Conservation (phyloP, 2,329 filamentous ascomycete genomes). For the Trichoderma sp. region DNA sequence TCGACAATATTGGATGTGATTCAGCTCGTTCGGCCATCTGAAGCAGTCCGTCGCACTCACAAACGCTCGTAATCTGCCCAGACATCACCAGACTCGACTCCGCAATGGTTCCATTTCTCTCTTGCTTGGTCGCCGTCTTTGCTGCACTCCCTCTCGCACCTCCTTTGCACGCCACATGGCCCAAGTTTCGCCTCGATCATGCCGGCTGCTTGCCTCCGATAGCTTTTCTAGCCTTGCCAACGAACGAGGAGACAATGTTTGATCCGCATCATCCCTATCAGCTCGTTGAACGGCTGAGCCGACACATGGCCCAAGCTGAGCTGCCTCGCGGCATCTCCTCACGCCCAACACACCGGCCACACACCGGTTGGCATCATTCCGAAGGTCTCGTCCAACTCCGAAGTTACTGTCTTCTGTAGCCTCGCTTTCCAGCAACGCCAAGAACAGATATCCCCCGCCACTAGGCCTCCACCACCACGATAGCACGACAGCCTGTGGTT, state of each 20-base stretch:
- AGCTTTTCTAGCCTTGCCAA: neutral
- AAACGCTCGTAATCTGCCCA: neutral
- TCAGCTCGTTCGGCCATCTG: neutral
- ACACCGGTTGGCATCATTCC: neutral
- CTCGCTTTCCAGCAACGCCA: neutral
- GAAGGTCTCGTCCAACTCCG: neutral
- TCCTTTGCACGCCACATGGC: conserved; percentile 5
- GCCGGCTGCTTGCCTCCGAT: neutral
- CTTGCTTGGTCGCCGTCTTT: neutral
- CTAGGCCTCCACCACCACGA: neutral
- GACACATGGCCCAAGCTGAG: neutral
- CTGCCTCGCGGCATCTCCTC: neutral
- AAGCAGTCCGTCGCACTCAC: neutral
- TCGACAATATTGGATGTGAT: neutral
- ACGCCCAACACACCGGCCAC: neutral
- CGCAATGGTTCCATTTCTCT: conserved; percentile 1
- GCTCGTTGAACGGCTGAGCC: conserved; percentile 2
- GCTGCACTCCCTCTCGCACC: neutral
- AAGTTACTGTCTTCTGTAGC: neutral
- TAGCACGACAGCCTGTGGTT: conserved; percentile 16
- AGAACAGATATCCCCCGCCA: neutral
- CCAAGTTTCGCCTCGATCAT: neutral
- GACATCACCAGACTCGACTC: conserved; percentile 10
- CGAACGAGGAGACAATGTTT: neutral
- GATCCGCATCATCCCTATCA: neutral